Evolutionary conservation across 2,329 filamentous ascomycete genomes (phyloP), one percentile per base, ranked within the genome.

Genomic region (Penicillium verrucosum): DNA sequence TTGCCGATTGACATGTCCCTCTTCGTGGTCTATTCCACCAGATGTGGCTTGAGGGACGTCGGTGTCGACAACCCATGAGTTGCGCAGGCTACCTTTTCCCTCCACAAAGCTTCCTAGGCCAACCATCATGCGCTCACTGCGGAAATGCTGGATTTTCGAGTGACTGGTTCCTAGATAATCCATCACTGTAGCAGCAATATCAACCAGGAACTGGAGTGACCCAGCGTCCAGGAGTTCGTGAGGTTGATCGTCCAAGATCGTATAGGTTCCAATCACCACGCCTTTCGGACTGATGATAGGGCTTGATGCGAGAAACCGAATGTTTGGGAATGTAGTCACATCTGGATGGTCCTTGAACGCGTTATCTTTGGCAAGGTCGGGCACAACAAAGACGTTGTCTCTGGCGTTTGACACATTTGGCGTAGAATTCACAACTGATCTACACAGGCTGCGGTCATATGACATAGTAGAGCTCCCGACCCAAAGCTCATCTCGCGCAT

Each of bases 131-230:
- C 81, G 76, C 55, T 82, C 81, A 3, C 81, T 78, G 51, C 82
- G 76, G 49, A 45, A 27, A 51, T 59, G 51, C 18, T 80, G 77
- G 41, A 78, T 75, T 23, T 79, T 78, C 14, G 80, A 75, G 38
- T 81, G 72, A 2, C 78, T 80, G 70, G 78, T 79, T 58, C 85
- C 81, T 5, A 88, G 68, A 54, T 87, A 82, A 34, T 82, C 77
- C 72, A 84, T 83, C 9, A 84, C 75, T 1, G 81, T 82, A 14
- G 74, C 70, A 0, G 79, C 74, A 70, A 85, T 81, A 54, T 84
- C 82, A 49, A 78, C 74, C 67, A 63, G 36, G 18, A 62, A 63
- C 8, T 56, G 54, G 5, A 25, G 10, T 8, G 42, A 2, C n/a
- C 14, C 16, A 7, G 25, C 9, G n/a, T 86, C 74, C 59, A 85